phyloP scores from a whole-genome alignment of 2,329 filamentous ascomycete species.

The Metarhizium rileyi region DNA sequence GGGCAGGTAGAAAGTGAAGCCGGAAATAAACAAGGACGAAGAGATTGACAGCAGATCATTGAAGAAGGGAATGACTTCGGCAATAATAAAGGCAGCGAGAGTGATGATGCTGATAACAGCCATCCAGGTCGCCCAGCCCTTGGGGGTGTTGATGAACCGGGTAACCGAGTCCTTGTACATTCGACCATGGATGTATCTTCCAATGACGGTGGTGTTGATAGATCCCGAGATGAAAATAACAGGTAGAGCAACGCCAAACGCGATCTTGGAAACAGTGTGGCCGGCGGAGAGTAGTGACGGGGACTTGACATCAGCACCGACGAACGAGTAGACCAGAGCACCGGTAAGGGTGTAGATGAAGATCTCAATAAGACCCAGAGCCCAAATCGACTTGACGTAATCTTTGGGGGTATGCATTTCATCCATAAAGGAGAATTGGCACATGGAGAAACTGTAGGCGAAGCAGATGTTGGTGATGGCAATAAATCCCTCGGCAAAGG shows the following conservation, averaged over 20 bases:
- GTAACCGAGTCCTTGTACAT: constrained; percentile 32
- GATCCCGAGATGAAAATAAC: constrained; percentile 62
- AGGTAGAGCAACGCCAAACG: constrained; percentile 55
- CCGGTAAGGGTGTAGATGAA: constrained; percentile 53
- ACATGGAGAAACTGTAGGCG: constrained; percentile 44
- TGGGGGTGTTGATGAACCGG: constrained; percentile 37
- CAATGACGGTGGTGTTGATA: constrained; percentile 47
- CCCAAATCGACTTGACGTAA: constrained; percentile 38
- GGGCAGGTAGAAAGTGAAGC: constrained; percentile 25
- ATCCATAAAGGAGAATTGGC: constrained; percentile 34
- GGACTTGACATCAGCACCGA: constrained; percentile 46
- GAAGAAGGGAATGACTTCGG: constrained; percentile 64
- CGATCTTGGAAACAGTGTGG: constrained; percentile 46
- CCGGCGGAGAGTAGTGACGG: constrained; percentile 55
- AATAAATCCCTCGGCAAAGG: constrained; percentile 41
- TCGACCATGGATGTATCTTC: constrained; percentile 36
- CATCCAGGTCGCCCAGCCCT: constrained; percentile 46
- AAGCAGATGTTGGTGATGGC: constrained; percentile 55
- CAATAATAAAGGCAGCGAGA: constrained; percentile 57
- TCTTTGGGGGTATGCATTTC: constrained; percentile 32
- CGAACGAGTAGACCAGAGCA: constrained; percentile 55
- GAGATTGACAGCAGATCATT: constrained; percentile 48
- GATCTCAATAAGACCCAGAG: constrained; percentile 48
- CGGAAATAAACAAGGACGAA: constrained; percentile 38
- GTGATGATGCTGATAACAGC: constrained; percentile 47